A percentile compares a stretch with the other conserved stretches of the same genome.
Conservation (phyloP, 768 basidiomycete genomes). For the Dentipellis sp. region DNA sequence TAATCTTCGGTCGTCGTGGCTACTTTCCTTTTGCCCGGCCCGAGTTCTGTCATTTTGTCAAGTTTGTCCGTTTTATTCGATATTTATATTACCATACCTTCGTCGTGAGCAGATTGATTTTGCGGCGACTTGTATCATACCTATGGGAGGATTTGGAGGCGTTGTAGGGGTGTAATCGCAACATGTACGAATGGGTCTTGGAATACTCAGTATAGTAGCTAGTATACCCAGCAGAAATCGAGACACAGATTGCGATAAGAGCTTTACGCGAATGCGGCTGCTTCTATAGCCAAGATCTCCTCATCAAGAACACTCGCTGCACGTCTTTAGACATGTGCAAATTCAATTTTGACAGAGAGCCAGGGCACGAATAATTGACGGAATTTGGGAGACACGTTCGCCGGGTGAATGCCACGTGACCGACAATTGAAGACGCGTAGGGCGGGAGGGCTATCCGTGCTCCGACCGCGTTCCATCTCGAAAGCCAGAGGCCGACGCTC, state of each 20-base stretch:
- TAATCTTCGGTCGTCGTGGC: constrained; percentile 22
- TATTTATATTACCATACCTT: background rate
- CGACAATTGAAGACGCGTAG: background rate
- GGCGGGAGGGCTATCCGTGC: too few relatives aligned
- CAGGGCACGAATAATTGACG: too few relatives aligned
- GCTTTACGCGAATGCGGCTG: too few relatives aligned
- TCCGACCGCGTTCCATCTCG: background rate
- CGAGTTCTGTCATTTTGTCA: background rate
- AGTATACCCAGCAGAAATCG: too few relatives aligned
- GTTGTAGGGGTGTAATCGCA: too few relatives aligned
- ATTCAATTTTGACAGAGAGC: too few relatives aligned
- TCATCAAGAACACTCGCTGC: too few relatives aligned
- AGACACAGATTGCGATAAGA: too few relatives aligned
- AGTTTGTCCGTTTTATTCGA: background rate
- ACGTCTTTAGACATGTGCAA: too few relatives aligned
- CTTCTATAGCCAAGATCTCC: too few relatives aligned
- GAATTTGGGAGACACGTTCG: background rate
- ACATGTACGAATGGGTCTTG: too few relatives aligned
- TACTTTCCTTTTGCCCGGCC: background rate
- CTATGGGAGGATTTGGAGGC: background rate
- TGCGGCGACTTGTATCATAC: background rate
- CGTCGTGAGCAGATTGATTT: background rate
- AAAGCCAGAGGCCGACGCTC: constrained; percentile 2
- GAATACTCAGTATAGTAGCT: too few relatives aligned
- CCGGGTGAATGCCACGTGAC: background rate